Base-by-base conservation (phyloP, 371 early-diverging fungal genomes). In the Mucor sp. region DNA sequence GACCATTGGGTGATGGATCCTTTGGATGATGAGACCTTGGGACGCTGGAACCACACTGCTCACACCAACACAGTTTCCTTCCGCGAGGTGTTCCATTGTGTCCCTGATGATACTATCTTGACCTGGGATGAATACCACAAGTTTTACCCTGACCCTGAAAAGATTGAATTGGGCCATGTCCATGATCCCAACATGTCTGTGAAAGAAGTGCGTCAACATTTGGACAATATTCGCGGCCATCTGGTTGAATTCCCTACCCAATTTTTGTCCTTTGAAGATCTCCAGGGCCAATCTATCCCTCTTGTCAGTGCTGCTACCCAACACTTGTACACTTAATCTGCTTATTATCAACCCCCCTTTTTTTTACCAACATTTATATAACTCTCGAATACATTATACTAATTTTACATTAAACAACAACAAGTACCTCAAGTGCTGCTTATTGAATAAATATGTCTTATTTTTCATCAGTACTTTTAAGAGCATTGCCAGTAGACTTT, bases 241-340 rank as follows among this genome's bases (percentile, higher is more conserved):
- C 65, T 89, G 63, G 94, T 94, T 21, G 86, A 87, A 53, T 91
- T 93, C 72, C 94, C 95, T 19, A 78, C 83, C 9, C 76, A 88
- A 43, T 94, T 94, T 66, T 75, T 94, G 71, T 72, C 79, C 32
- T 64, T 86, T 25, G 92, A 75, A 44, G 79, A 84, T 56, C 73
- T 82, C 30, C 69, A 78, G 61, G 70, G 74, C 4, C 77, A 73
- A 62, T 65, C 79, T 14, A 73, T 81, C 63, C 80, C 78, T 19
- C 32, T 80, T 58, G 71, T 77, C 41, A 66, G 71, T 47, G 43
- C 64, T n/a, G 53, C 67, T 41, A 63, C 70, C 11, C 77, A 80
- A 66, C 75, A 77, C 35, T 60, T 80, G 25, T 80, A 80, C 32
- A 80, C 80, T 41, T 80, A 74, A 76, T 57, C 15, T 61, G 41